Evolutionary conservation across 2,329 filamentous ascomycete species (phyloP), one percentile per base, ranked within the genome.

Genomic region (Incumbomyces delicatus): DNA sequence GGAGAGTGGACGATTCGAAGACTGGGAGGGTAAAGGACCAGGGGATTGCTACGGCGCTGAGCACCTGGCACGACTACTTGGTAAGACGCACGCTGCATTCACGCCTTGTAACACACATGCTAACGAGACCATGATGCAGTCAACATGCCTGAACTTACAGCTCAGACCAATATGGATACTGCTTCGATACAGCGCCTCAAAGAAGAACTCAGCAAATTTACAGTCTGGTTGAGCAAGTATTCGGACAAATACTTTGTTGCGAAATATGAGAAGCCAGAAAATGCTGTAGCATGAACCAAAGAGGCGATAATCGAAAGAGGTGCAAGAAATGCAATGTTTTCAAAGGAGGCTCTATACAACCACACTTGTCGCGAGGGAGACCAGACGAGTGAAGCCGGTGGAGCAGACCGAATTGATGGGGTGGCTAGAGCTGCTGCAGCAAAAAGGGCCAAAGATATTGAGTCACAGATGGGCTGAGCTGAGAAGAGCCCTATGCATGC

Each of bases 141-240:
- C 2, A 84, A 85, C 1, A 80, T 96, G 57, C 90, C 92, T 0
- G 92, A 98, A 62, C 80, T 96, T 34, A 81, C 96, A 52, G 89
- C 89, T 3, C 92, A 98, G 64, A 98, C 92, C 44, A 96, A 96
- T 67, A 95, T 98, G 88, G 92, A 96, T 60, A 75, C 83, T 44
- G 88, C 94, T 63, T 89, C 88, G 2, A 87, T 95, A 35, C 85
- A 83, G 52, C 84, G 88, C 39, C 78, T 96, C 20, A 83, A 88
- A 11, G 87, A 95, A 59, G 92, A 98, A 63, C 75, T 98, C 13
- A 76, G 79, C 56, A 90, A 88, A 66, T 82, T 98, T 66, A 87
- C 83, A 10, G 75, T 79, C 45, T 98, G 89, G 87, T 73, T 98
- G 46, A 78, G 82, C 49, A 85, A 83, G 57, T 80, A 90, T 58